These are phyloP conservation scores for Aspergillus fumigatus DNA, from an alignment of 2,329 filamentous ascomycete species.

Conservation along the genomic window DNA sequence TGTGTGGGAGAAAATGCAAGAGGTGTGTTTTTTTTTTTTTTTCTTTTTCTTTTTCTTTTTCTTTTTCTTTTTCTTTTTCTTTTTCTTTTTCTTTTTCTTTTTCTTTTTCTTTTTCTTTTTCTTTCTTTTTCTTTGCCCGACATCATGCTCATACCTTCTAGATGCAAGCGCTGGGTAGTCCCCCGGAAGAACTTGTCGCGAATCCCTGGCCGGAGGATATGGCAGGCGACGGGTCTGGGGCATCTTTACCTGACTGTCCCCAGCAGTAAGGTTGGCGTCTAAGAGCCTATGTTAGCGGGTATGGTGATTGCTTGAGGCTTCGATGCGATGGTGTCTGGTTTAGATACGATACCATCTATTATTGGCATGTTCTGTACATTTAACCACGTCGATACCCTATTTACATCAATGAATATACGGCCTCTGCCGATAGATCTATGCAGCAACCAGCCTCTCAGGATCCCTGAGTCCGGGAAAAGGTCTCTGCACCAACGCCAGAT, in stretches of 20 bases:
- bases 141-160: conserved; percentile 36
- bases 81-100: too few relatives aligned
- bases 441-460: not conserved
- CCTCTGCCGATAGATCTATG: not conserved
- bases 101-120: too few relatives aligned
- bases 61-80: too few relatives aligned
- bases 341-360: conserved; percentile 13
- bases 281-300: not conserved
- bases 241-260: conserved; percentile 57
- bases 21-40: conserved; percentile 54
- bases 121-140: not conserved
- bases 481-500: not conserved
- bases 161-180: conserved; percentile 96
- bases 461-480: not conserved
- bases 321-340: conserved; percentile 9
- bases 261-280: conserved; percentile 47
- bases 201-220: conserved; percentile 64
- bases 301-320: not conserved
- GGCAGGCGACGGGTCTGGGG: conserved; percentile 65
- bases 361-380: conserved; percentile 18
- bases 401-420: conserved; percentile 29
- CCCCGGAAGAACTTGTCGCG: conserved; percentile 76
- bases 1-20: conserved; percentile 96
- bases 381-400: conserved; percentile 28
- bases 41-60: too few relatives aligned